A percentile compares a stretch with the other conserved stretches of the same genome.
phyloP scores from a whole-genome alignment of 805 yeast genomes.

The Gaillardinia entomophila region DNA sequence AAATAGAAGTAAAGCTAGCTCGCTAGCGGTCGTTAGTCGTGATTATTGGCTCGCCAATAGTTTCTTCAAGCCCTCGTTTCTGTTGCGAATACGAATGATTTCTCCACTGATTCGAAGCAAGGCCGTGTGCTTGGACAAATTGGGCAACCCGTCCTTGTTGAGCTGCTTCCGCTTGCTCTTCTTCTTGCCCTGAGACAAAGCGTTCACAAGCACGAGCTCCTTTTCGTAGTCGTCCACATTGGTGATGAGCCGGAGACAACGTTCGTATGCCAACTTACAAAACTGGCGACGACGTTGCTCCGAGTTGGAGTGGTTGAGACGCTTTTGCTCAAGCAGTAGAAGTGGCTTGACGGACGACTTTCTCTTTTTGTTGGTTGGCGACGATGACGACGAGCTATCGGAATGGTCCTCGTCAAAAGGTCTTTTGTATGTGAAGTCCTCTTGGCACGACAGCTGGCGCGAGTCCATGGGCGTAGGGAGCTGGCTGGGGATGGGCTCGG shows the following conservation, averaged over 20 bases:
- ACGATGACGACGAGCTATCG: not conserved
- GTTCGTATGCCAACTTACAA: constrained; percentile 39
- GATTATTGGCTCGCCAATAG: constrained; percentile 9
- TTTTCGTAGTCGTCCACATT: constrained; percentile 34
- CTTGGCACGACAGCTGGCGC: constrained; percentile 13
- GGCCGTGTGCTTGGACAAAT: constrained; percentile 39
- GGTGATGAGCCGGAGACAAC: constrained; percentile 35
- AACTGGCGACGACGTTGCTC: constrained; percentile 40
- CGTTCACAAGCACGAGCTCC: constrained; percentile 18
- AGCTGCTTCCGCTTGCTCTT: constrained; percentile 33
- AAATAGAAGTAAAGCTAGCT: not conserved
- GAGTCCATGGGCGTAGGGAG: constrained; percentile 31
- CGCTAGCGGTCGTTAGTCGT: not conserved
- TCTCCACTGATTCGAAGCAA: constrained; percentile 35
- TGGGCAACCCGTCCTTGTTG: constrained; percentile 40
- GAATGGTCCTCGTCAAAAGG: not conserved
- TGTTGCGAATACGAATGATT: constrained; percentile 25
- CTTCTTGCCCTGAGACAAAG: constrained; percentile 11
- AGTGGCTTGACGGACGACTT: constrained; percentile 33
- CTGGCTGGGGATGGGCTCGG: constrained; percentile 10
- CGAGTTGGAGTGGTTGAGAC: constrained; percentile 36
- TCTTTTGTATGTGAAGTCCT: not conserved
- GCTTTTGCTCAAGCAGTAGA: constrained; percentile 33
- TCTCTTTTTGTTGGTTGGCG: constrained; percentile 15
- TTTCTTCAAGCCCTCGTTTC: constrained; percentile 27